Percentiles rank a stretch among this genome's conserved stretches.
phyloP scores from a whole-genome alignment of 176 grass and related monocot genomes.

The Cenchrus purpureus region DNA sequence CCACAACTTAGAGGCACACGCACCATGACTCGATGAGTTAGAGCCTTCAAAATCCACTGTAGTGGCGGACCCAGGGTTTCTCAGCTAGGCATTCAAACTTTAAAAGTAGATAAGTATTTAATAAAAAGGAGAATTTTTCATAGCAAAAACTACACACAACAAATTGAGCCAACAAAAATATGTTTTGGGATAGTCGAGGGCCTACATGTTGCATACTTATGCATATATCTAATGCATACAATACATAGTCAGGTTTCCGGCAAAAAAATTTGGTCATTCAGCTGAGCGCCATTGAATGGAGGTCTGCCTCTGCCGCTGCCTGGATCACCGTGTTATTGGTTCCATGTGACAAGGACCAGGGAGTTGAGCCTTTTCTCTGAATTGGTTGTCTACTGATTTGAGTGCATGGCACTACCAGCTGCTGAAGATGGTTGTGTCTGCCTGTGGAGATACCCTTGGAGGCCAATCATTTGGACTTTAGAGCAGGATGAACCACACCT shows the following conservation, averaged over 20 bases:
- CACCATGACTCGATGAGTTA: neutral
- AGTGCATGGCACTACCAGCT: neutral
- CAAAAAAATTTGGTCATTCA: too few relatives aligned
- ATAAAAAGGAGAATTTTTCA: too few relatives aligned
- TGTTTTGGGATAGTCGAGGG: too few relatives aligned
- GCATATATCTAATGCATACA: too few relatives aligned
- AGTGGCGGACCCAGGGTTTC: too few relatives aligned
- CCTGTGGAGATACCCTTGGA: neutral
- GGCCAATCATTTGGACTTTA: neutral
- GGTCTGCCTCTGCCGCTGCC: neutral
- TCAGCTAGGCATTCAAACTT: too few relatives aligned
- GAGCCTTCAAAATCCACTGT: neutral
- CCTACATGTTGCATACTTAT: too few relatives aligned
- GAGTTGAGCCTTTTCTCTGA: neutral
- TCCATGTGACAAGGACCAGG: neutral
- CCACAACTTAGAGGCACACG: neutral
- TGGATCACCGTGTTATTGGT: neutral
- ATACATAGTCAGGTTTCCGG: too few relatives aligned
- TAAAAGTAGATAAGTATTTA: too few relatives aligned
- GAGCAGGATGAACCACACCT: neutral
- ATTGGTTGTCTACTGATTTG: neutral
- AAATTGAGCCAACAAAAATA: too few relatives aligned
- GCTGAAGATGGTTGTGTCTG: neutral
- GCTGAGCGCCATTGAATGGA: too few relatives aligned
- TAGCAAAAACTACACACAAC: too few relatives aligned